phyloP scores from a whole-genome alignment of 768 basidiomycete genomes.

The Lentinula raphanica region DNA sequence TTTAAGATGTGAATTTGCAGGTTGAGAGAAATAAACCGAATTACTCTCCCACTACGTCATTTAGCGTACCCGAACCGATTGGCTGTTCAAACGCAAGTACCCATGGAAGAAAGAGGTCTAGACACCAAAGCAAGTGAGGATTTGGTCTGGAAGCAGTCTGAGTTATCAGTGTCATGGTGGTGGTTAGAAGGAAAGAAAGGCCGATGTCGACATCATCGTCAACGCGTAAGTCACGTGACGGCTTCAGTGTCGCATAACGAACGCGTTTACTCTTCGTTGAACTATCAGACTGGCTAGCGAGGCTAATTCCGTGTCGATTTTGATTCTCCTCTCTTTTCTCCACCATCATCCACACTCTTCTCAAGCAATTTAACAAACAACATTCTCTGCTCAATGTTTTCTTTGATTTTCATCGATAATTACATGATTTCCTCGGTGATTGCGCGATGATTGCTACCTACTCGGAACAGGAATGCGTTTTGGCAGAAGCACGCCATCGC shows the following conservation, averaged over 20 bases:
- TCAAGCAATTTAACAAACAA: no score
- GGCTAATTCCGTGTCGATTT: no score
- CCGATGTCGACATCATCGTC: no score
- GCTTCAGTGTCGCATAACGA: neutral
- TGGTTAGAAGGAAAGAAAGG: no score
- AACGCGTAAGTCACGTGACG: neutral
- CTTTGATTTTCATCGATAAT: neutral
- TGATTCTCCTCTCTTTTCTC: no score
- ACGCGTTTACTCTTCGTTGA: no score
- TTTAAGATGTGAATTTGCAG: neutral
- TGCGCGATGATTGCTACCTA: constrained; percentile 4
- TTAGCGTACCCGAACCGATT: neutral
- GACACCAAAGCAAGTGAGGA: no score
- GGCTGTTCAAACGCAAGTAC: neutral
- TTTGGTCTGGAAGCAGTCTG: no score
- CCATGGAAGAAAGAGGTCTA: neutral
- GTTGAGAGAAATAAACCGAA: neutral
- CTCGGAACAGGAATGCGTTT: neutral
- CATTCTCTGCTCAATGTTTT: neutral
- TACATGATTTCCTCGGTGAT: neutral
- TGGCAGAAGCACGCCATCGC: constrained; percentile 7
- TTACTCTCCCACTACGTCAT: neutral
- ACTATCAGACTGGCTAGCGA: no score
- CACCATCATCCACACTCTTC: no score
- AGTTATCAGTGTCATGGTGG: no score